Base-by-base conservation (phyloP, 805 yeast genomes). In the Scheffersomyces spartinae region DNA sequence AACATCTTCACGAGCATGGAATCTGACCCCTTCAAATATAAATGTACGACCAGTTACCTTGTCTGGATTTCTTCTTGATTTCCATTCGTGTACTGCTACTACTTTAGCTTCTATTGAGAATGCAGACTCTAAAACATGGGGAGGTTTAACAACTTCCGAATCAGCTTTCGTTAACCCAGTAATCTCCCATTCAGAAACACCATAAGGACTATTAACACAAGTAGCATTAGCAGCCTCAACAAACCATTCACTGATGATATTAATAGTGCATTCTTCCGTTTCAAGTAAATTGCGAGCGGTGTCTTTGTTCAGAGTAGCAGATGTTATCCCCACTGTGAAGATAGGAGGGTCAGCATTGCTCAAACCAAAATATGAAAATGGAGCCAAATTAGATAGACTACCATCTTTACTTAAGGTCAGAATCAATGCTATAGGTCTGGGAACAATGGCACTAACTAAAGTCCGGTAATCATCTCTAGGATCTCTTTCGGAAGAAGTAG, bases 161-260 rank as follows among this genome's bases (percentile, higher is more conserved):
- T 48, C 38, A 9, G 45, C 33, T 3, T 67, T 68, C 2, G 74
- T 68, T 30, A 74, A 49, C 0, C 80, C 79, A 12, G 64, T 40
- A 20, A 68, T 42, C 28, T 61, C 52, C 71, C 75, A 74, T 42
- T 74, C 82, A 33, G 64, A 67, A 9, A 63, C 54, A 3, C 51
- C 68, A 0, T 40, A 23, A 4, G 79, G 79, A 1, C 72, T 59
- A 33, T 59, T 47, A 15, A 52, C 55, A 11, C 64, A 47, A 8
- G 69, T 45, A 30, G 48, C 61, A 39, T 74, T 72, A 6, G 79
- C 76, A 13, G 79, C 80, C 32, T 74, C 80, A 15, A 64, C 47
- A 34, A 71, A 68, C 78, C 77, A 74, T 43, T 74, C 81, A 26
- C 71, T 55, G 21, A 74, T 59, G 24, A 74, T 55, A 40, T 64